A percentile compares a stretch with the other conserved stretches of the same genome.
Conservation (phyloP, 2,329 filamentous ascomycete species). For the Cordyceps javanica region DNA sequence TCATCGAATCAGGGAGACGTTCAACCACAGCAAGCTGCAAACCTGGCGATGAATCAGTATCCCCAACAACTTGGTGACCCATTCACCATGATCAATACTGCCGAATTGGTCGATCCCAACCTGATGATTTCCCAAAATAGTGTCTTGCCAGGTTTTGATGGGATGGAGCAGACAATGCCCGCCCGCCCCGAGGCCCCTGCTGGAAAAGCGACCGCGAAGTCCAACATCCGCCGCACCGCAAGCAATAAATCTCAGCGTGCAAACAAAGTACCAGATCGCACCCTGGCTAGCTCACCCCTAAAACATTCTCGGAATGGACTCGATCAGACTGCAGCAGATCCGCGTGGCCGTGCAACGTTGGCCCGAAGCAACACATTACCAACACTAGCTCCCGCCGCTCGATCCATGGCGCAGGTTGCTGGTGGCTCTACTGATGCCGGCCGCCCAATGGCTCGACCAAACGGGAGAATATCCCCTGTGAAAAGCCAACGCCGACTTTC, state of each 20-base stretch:
- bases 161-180: slow-evolving; percentile 23
- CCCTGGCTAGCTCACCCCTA: slow-evolving; percentile 43
- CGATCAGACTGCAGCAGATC: slow-evolving; percentile 50
- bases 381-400: slow-evolving; percentile 40
- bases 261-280: slow-evolving; percentile 36
- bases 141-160: slow-evolving; percentile 34
- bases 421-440: slow-evolving; percentile 26
- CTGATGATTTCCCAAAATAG: slow-evolving; percentile 50
- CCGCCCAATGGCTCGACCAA: slow-evolving; percentile 33
- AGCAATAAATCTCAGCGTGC: slow-evolving; percentile 36
- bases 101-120: slow-evolving; percentile 52
- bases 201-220: background rate
- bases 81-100: slow-evolving; percentile 42
- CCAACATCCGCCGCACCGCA: slow-evolving; percentile 37
- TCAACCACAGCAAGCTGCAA: slow-evolving; percentile 20
- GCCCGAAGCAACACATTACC: slow-evolving; percentile 36
- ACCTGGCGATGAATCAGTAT: slow-evolving; percentile 23
- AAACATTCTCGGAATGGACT: slow-evolving; percentile 46
- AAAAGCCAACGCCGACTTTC: slow-evolving; percentile 45
- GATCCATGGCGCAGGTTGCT: slow-evolving; percentile 28
- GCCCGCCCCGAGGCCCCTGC: background rate
- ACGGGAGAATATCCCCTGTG: slow-evolving; percentile 46
- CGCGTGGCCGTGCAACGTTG: slow-evolving; percentile 38
- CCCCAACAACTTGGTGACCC: slow-evolving; percentile 41
- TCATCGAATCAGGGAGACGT: slow-evolving; percentile 30